Percentiles rank a stretch among this genome's conserved stretches.
Conservation (phyloP, 176 grass and related monocot species). For the Oryza brachyantha region DNA sequence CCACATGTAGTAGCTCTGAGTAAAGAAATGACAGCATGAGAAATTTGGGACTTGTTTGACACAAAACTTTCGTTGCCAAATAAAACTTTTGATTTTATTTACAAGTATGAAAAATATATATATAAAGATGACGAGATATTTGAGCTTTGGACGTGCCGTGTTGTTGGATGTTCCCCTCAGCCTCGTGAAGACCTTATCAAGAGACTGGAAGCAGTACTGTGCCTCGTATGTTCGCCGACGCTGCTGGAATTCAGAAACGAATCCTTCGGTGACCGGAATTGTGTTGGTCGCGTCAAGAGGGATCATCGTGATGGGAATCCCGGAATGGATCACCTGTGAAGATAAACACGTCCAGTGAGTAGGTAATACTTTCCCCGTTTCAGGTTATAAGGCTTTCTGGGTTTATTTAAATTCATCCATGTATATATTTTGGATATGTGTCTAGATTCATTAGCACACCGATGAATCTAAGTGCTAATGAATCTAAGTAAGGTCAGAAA, state of each 20-base stretch:
- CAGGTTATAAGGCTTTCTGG: no score
- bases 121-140: background rate
- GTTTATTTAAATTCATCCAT: no score
- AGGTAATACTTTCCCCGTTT: no score
- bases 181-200: slow-evolving; percentile 33
- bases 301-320: slow-evolving; percentile 72
- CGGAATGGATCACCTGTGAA: slow-evolving; percentile 79
- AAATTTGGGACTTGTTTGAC: background rate
- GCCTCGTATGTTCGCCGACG: slow-evolving; percentile 61
- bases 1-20: slow-evolving; percentile 76
- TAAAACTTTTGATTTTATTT: background rate
- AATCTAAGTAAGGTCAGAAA: no score
- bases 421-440: no score
- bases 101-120: no score
- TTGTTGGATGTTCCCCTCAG: slow-evolving; percentile 37
- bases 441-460: no score
- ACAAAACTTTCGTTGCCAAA: background rate
- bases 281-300: slow-evolving; percentile 91
- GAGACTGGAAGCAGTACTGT: slow-evolving; percentile 61
- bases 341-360: background rate
- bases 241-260: slow-evolving; percentile 39
- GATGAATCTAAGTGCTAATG: no score
- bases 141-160: slow-evolving; percentile 36
- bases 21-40: background rate
- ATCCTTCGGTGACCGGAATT: slow-evolving; percentile 51